These are phyloP conservation scores for Apiospora phragmitis DNA, from an alignment of 2,329 filamentous ascomycete species.

Conservation along the genomic window DNA sequence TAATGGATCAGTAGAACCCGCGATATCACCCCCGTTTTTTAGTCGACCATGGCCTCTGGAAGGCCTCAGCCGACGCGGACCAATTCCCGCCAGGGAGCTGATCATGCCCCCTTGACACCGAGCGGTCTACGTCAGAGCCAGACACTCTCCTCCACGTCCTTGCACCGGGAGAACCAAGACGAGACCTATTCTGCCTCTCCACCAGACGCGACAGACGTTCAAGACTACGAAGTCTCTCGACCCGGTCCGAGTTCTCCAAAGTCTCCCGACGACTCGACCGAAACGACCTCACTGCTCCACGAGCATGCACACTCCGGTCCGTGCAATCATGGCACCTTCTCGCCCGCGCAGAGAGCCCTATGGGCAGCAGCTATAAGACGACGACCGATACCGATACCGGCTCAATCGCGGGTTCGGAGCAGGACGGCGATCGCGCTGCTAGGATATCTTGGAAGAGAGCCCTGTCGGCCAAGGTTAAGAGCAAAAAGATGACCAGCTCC, in stretches of 20 bases:
- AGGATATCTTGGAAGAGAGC: conserved; percentile 45
- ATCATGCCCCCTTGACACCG: conserved; percentile 30
- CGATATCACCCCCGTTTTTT: neutral
- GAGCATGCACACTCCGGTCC: conserved; percentile 45
- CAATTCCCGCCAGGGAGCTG: conserved; percentile 14
- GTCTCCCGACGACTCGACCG: conserved; percentile 33
- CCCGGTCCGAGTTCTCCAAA: neutral
- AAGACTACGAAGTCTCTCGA: neutral
- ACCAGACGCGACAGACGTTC: neutral
- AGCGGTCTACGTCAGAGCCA: conserved; percentile 32
- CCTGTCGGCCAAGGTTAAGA: conserved; percentile 54
- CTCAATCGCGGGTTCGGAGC: conserved; percentile 33
- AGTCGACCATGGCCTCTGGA: conserved; percentile 10
- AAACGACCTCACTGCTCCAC: conserved; percentile 51
- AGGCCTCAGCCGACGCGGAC: conserved; percentile 14
- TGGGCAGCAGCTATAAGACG: conserved; percentile 31
- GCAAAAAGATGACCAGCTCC: conserved; percentile 72
- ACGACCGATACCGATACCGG: conserved; percentile 29
- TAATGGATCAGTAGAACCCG: neutral
- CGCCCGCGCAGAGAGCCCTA: conserved; percentile 58
- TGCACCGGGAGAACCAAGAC: conserved; percentile 15
- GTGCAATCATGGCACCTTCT: conserved; percentile 77
- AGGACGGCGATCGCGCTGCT: conserved; percentile 38
- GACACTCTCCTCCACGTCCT: conserved; percentile 27
- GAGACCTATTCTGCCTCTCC: conserved; percentile 10